Base-by-base conservation (phyloP, 331 rosid genomes). In the Phaseolus coccineus region DNA sequence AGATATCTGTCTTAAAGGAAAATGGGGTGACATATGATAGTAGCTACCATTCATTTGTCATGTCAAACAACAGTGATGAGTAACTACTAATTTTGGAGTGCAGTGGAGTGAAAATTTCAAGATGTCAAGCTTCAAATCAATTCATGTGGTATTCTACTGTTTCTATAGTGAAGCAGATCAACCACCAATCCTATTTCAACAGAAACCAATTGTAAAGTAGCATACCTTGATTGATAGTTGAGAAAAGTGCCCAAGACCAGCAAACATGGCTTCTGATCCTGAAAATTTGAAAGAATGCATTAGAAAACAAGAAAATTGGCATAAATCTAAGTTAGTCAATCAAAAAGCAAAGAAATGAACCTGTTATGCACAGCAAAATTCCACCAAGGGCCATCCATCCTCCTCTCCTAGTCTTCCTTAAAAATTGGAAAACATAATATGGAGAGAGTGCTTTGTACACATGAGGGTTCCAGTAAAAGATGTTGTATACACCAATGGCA, bases 241-340 rank as follows among this genome's bases (percentile, higher is more conserved):
- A 19, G 85, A 82, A 42, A 82, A 82, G 75, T 82, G 85, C n/a
- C 86, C 86, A 4, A 83, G 86, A 83, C 79, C 72, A 78, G 83
- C 86, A 65, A 83, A 83, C 86, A 83, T 83, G 77, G 83, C 80
- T 65, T 83, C 86, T 53, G 83, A 83, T 44, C 86, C 83, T 83
- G 69, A 69, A 33, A 40, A 40, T 28, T 51, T 76, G 73, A 76
- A 61, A 57, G 33, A 19, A 16, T 28, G 4, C 69, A 44, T 70
- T 77, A 76, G 52, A 59, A 61, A 39, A 47, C 48, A 7, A 5
- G 65, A 47, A 68, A 24, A 6, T 47, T 57, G 28, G 40, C 28
- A 76, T n/a, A 75, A 67, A 37, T 37, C 15, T 46, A 11, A 39
- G 28, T 39, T 65, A 37, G 39, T 51, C 53, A 11, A 8, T 31